Evolutionary conservation across 140 eudicot species (phyloP).

Genomic region (Cichorium intybus): DNA sequence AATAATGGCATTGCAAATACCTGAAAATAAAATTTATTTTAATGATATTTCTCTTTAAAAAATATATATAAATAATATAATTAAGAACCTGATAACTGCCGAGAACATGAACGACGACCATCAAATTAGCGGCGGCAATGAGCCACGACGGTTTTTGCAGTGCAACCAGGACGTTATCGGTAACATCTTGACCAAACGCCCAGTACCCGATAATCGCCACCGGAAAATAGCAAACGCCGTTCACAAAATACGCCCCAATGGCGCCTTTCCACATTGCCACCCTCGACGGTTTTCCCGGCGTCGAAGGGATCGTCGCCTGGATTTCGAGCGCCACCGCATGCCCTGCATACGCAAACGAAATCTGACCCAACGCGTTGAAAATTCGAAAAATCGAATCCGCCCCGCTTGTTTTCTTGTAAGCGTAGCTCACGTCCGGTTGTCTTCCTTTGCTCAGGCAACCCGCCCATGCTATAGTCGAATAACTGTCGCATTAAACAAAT

Average conservation of each 20-base stretch:
- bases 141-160: slow-evolving; percentile 85
- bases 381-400: slow-evolving; percentile 63
- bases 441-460: slow-evolving; percentile 71
- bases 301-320: slow-evolving; percentile 94
- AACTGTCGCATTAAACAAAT: slow-evolving; percentile 38
- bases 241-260: slow-evolving; percentile 64
- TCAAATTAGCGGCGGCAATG: slow-evolving; percentile 86
- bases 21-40: slow-evolving; percentile 22
- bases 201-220: slow-evolving; percentile 90
- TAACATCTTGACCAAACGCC: slow-evolving; percentile 89
- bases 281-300: slow-evolving; percentile 78
- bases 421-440: slow-evolving; percentile 67
- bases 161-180: slow-evolving; percentile 79
- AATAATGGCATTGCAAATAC: slow-evolving; percentile 96
- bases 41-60: neutral
- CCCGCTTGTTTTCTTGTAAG: slow-evolving; percentile 60
- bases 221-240: slow-evolving; percentile 82
- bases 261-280: slow-evolving; percentile 95
- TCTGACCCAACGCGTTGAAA: slow-evolving; percentile 84
- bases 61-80: neutral
- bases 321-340: slow-evolving; percentile 90
- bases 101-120: slow-evolving; percentile 96
- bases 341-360: slow-evolving; percentile 88
- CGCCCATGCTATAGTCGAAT: slow-evolving; percentile 95
- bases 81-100: slow-evolving; percentile 85